Base-by-base conservation (phyloP, 2,329 filamentous ascomycete species). In the Lasiodiplodia theobromae region DNA sequence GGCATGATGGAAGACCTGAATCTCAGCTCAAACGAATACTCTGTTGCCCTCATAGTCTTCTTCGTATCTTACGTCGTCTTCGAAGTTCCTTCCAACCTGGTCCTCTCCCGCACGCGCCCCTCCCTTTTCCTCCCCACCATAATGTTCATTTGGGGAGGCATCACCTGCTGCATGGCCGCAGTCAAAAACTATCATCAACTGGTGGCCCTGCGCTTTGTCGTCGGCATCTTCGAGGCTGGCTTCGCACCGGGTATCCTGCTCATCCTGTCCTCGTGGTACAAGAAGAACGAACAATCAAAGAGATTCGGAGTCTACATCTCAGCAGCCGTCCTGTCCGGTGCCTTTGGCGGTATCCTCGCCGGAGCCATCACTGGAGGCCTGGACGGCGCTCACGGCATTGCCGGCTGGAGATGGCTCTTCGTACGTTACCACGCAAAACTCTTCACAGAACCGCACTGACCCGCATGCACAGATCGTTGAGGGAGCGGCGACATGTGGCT, bases 221-320 rank as follows among this genome's bases (percentile, higher is more conserved):
- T 88, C 37, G 87, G 87, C 56, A 73, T 87, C 0, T 83, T 87
- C 51, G 87, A 88, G 73, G 83, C 83, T 8, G 84, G 85, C 0
- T 87, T 87, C 57, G 86, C 84, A 56, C 86, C 87, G 0, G 87
- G 86, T 31, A 82, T 87, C 53, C 77, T 86, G 56, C 82, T 85
- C 56, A 82, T 86, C 25, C 80, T 89, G 7, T 86, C 85, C 0
- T 86, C 82, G 0, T 89, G 87, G 87, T 89, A 89, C 73, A 85
- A 86, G 69, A 85, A 82, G 60, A 82, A 83, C 14, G 87, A 89
- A 71, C 82, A 88, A 52, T 84, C 85, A 0, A 86, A 86, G 63
- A 83, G 87, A 2, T 86, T 87, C 54, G 85, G 82, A 8, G 75
- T 89, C 1, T 89, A 87, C 71, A 86, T 88, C 70, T 85, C 86